Percentiles rank a stretch among this genome's conserved stretches.
Conservation (phyloP, 2,329 filamentous ascomycete genomes). For the Nemania serpens region DNA sequence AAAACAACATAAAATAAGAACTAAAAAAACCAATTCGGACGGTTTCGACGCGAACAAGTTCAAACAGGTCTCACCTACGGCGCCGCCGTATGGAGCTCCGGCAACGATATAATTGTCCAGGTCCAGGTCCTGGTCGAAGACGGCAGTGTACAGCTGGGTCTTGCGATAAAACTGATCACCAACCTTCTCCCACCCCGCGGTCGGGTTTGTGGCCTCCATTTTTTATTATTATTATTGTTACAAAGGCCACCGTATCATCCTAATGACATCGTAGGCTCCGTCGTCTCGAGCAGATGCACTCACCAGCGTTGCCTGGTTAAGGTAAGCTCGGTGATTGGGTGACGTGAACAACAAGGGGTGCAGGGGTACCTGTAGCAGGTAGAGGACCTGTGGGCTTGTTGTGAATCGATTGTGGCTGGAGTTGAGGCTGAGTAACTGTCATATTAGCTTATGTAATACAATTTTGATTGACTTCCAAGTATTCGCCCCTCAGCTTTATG, state of each 20-base stretch:
- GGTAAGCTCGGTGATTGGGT: slow-evolving; percentile 11
- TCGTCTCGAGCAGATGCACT: slow-evolving; percentile 10
- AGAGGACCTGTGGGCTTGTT: background rate
- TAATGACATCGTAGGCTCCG: slow-evolving; percentile 13
- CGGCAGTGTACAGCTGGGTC: slow-evolving; percentile 86
- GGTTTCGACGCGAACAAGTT: background rate
- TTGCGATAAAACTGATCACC: slow-evolving; percentile 96
- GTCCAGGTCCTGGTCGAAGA: slow-evolving; percentile 93
- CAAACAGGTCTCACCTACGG: slow-evolving; percentile 70
- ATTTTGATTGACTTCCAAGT: too few relatives aligned
- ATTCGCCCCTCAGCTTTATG: too few relatives aligned
- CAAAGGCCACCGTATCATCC: slow-evolving; percentile 38
- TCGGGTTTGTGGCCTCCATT: slow-evolving; percentile 68
- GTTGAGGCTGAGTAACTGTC: slow-evolving; percentile 1
- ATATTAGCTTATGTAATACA: background rate
- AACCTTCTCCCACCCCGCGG: slow-evolving; percentile 91
- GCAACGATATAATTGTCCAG: slow-evolving; percentile 92
- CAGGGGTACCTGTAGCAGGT: too few relatives aligned
- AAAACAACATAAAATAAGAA: background rate
- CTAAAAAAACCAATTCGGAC: background rate
- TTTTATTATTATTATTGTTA: slow-evolving; percentile 16
- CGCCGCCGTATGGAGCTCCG: slow-evolving; percentile 91
- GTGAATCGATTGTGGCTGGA: slow-evolving; percentile 13
- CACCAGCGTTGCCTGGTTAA: slow-evolving; percentile 12
- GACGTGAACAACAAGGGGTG: background rate